These are phyloP conservation scores for Annulohypoxylon truncatum DNA, from an alignment of 2,329 filamentous ascomycete genomes.

Conservation along the genomic window DNA sequence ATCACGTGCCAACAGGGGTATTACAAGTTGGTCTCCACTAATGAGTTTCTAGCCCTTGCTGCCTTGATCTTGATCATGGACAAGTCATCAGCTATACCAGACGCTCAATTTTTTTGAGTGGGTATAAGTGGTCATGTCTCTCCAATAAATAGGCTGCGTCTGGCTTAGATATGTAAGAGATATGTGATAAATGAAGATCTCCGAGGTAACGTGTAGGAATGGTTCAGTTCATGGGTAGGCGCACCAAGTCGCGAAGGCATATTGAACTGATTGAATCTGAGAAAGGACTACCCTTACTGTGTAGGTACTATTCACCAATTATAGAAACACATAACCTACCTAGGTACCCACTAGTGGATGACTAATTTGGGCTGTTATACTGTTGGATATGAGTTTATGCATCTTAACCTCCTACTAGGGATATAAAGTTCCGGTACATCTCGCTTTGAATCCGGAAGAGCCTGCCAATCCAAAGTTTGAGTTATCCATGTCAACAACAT, in stretches of 20 bases:
- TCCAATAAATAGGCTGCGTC: background rate
- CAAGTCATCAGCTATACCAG: background rate
- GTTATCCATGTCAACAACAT: background rate
- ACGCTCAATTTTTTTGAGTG: background rate
- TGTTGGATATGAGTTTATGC: background rate
- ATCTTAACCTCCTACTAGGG: background rate
- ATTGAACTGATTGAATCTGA: background rate
- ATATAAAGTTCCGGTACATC: background rate
- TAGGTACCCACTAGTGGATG: background rate
- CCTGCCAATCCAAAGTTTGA: background rate
- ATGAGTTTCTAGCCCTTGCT: background rate
- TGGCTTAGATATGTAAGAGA: background rate
- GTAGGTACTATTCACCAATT: background rate
- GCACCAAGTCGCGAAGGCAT: background rate
- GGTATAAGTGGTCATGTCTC: background rate
- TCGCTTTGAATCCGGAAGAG: background rate
- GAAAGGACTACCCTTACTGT: background rate
- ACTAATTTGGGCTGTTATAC: background rate
- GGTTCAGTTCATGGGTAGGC: background rate
- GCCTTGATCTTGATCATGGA: background rate
- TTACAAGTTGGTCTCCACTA: background rate
- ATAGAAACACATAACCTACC: background rate
- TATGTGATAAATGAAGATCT: slow-evolving; percentile 2
- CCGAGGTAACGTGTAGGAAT: background rate
- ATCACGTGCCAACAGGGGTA: slow-evolving; percentile 43